A percentile compares a stretch with the other conserved stretches of the same genome.
phyloP scores from a whole-genome alignment of 139 green algal species.

The Micromonas commoda region DNA sequence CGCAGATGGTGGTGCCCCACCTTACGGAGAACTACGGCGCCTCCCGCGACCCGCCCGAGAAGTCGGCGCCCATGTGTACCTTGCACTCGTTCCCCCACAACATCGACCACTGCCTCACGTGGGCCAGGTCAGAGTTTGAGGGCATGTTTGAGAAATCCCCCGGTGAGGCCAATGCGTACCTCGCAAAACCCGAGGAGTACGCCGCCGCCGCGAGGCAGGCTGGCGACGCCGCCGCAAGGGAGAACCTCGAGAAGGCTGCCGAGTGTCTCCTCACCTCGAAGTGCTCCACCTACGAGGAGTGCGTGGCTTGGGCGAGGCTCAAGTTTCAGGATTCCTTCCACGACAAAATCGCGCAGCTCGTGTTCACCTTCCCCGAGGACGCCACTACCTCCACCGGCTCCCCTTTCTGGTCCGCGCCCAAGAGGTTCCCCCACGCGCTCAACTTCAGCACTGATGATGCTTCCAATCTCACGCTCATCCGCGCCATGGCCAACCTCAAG shows the following conservation, averaged over 20 bases:
- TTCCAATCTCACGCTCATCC: slow-evolving; percentile 60
- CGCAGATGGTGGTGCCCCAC: slow-evolving; percentile 67
- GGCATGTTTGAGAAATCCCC: slow-evolving; percentile 85
- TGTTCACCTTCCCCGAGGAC: slow-evolving; percentile 94
- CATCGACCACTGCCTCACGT: slow-evolving; percentile 88
- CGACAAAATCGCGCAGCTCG: slow-evolving; percentile 84
- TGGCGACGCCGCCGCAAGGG: slow-evolving; percentile 44
- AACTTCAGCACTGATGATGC: slow-evolving; percentile 68
- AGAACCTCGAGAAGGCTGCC: slow-evolving; percentile 80
- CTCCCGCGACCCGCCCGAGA: slow-evolving; percentile 81
- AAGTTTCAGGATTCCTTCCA: slow-evolving; percentile 66
- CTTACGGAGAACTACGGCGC: slow-evolving; percentile 97
- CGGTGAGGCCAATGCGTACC: slow-evolving; percentile 81
- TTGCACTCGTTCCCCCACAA: slow-evolving; percentile 99
- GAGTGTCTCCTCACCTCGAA: slow-evolving; percentile 62
- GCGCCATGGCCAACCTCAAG: slow-evolving; percentile 76
- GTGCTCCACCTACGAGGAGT: slow-evolving; percentile 72
- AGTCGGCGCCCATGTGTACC: slow-evolving; percentile 98
- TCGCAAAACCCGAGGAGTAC: slow-evolving; percentile 76
- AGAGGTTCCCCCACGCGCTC: slow-evolving; percentile 86
- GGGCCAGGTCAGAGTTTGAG: slow-evolving; percentile 92
- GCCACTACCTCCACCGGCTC: slow-evolving; percentile 76
- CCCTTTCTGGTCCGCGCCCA: slow-evolving; percentile 94
- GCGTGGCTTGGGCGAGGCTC: slow-evolving; percentile 71
- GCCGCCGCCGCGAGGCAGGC: slow-evolving; percentile 27